Evolutionary conservation across 202 grass and related monocot genomes (phyloP), one percentile per base, ranked within the genome.

Genomic region (Zoysia matrella): DNA sequence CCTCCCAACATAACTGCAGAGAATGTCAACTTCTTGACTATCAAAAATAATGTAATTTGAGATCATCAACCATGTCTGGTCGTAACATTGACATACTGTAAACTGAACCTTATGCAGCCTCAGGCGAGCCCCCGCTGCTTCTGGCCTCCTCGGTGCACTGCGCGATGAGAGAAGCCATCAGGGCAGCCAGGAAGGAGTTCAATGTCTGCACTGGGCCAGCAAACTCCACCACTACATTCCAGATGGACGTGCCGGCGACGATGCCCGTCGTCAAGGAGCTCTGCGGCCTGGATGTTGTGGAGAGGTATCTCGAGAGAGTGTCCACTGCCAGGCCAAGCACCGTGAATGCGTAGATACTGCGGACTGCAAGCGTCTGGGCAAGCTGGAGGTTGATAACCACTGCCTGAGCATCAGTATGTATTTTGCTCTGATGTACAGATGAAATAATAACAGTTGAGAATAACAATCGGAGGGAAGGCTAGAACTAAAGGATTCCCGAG

Each of bases 101-200:
- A 47, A 45, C 7, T 7, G 47, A 53, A 48, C 48, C 15, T 64
- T 8, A 11, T 73, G 75, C 81, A 95, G 95, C 95, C 10, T 97
- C 95, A 3, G 95, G 92, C 1, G 92, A 97, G 73, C 92, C 95
- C 1, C 95, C 95, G 0, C 86, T 97, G 55, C 83, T 97, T 72
- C 90, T 97, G 6, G 92, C 94, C n/a, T 51, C 89, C 60, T 94
- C 94, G 7, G 94, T 94, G 81, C 94, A 97, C 75, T 97, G 94
- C 52, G 94, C 94, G 13, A 88, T 90, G 83, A 80, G 91, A 81
- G 94, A 97, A 75, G 94, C 94, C 54, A 94, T 97, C 57, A 85
- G 94, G 58, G 91, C 91, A 0, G 83, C 89, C 4, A 75, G 94
- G 66, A 80, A 51, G 60, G 88, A 92, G 51, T 94, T 90, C 80